These are phyloP conservation scores for Deinandra increscens DNA, from an alignment of 129 eudicot genomes.

Conservation along the genomic window DNA sequence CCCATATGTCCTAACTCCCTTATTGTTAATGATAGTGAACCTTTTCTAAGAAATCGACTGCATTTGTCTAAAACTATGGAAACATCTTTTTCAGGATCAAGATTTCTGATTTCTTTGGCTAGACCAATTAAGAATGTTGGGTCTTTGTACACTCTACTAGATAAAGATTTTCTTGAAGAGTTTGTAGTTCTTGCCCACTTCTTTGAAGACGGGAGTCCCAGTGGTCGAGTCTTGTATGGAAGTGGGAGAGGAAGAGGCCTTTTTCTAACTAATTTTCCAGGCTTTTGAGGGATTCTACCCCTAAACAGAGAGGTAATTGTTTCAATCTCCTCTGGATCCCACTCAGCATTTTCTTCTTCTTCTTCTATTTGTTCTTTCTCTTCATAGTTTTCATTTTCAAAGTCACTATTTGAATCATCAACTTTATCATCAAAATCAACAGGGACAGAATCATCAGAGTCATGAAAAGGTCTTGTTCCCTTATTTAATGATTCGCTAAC, in stretches of 20 bases:
- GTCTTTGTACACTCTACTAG: slow-evolving; percentile 57
- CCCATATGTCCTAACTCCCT: slow-evolving; percentile 89
- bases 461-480: slow-evolving; percentile 23
- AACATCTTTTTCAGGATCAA: slow-evolving; percentile 60
- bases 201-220: slow-evolving; percentile 66
- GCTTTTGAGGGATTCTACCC: slow-evolving; percentile 86
- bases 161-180: slow-evolving; percentile 38
- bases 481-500: slow-evolving; percentile 28
- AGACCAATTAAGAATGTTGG: slow-evolving; percentile 66
- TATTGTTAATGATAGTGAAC: slow-evolving; percentile 70
- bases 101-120: slow-evolving; percentile 70
- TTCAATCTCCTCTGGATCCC: slow-evolving; percentile 87
- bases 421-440: slow-evolving; percentile 17
- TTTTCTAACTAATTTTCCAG: slow-evolving; percentile 60
- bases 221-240: slow-evolving; percentile 67
- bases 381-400: slow-evolving; percentile 14
- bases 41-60: slow-evolving; percentile 68
- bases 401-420: slow-evolving; percentile 24
- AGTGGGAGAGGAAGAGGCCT: slow-evolving; percentile 85
- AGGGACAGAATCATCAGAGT: slow-evolving; percentile 7
- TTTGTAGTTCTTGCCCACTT: slow-evolving; percentile 31
- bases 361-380: slow-evolving; percentile 20
- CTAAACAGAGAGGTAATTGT: slow-evolving; percentile 71
- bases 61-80: slow-evolving; percentile 58
- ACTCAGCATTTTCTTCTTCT: slow-evolving; percentile 31